A percentile compares a stretch with the other conserved stretches of the same genome.
phyloP scores from a whole-genome alignment of 2,329 filamentous ascomycete genomes.

The Pseudocercospora macadamiae region DNA sequence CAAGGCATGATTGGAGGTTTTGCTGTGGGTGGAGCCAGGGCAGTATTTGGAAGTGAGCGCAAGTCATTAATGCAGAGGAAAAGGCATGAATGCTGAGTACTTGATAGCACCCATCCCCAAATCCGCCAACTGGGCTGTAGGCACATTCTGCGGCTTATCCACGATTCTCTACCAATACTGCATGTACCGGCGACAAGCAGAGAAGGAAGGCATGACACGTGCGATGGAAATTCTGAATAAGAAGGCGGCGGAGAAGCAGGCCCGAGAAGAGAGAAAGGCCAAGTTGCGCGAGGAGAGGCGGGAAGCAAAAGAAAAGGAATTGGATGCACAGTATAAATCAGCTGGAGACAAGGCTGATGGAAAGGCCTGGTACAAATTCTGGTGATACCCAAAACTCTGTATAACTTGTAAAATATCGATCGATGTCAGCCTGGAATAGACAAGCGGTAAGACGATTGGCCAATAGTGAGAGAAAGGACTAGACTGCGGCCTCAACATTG shows the following conservation, averaged over 20 bases:
- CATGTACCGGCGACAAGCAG: conserved; percentile 70
- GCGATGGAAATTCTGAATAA: conserved; percentile 80
- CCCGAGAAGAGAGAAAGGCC: conserved; percentile 50
- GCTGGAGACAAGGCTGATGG: conserved; percentile 30
- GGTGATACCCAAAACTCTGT: conserved; percentile 28
- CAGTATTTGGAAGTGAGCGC: conserved; percentile 71
- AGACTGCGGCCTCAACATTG: too few species aligned
- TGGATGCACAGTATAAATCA: conserved; percentile 40
- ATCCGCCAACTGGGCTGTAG: conserved; percentile 84
- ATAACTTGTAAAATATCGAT: too few species aligned
- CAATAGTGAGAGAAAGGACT: too few species aligned
- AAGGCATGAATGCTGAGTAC: too few species aligned
- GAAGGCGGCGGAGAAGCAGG: conserved; percentile 67
- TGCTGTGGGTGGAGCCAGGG: conserved; percentile 72
- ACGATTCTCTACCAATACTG: conserved; percentile 82
- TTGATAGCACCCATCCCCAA: conserved; percentile 63
- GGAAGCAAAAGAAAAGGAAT: conserved; percentile 48
- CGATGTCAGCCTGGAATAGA: too few species aligned
- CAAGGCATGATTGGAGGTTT: conserved; percentile 82
- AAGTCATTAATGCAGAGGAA: too few species aligned
- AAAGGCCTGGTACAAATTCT: conserved; percentile 42
- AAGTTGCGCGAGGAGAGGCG: conserved; percentile 43
- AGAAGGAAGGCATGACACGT: conserved; percentile 81
- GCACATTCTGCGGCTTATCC: conserved; percentile 70
- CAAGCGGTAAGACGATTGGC: too few species aligned